Evolutionary conservation across 2,329 filamentous ascomycete species (phyloP).

Genomic region (Pestalotiopsis sp.): DNA sequence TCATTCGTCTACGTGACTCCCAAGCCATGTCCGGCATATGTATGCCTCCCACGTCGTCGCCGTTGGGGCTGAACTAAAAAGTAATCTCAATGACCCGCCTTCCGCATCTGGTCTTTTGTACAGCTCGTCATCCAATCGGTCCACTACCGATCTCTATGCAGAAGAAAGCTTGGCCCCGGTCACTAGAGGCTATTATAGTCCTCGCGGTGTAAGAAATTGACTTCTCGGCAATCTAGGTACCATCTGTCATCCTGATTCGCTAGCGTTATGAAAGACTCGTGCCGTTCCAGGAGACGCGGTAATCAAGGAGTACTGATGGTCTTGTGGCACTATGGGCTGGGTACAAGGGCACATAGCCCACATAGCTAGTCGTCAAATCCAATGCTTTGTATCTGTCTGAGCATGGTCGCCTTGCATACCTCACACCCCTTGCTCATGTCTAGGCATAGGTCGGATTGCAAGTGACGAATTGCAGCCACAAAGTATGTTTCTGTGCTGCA

Average conservation of each 20-base stretch:
- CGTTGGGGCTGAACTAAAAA: not conserved
- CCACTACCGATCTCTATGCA: not conserved
- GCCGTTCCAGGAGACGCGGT: not conserved
- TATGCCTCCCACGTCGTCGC: not conserved
- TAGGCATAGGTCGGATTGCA: not conserved
- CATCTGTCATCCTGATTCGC: not conserved
- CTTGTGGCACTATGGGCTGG: not conserved
- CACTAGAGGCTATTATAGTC: not conserved
- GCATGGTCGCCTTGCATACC: not conserved
- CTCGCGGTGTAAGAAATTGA: not conserved
- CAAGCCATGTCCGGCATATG: too few relatives aligned
- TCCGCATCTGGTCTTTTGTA: not conserved
- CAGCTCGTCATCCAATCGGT: constrained; percentile 2
- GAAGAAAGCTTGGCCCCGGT: not conserved
- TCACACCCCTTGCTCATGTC: not conserved
- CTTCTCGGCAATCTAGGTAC: not conserved
- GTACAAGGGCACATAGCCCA: not conserved
- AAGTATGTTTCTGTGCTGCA: not conserved
- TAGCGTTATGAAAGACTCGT: not conserved
- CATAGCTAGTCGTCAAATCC: not conserved
- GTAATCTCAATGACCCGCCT: constrained; percentile 2
- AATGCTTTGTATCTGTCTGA: not conserved
- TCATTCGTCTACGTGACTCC: too few relatives aligned
- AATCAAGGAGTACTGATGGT: not conserved
- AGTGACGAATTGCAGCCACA: not conserved